phyloP scores from a whole-genome alignment of 2,329 filamentous ascomycete species.

The Aspergillus sojae region DNA sequence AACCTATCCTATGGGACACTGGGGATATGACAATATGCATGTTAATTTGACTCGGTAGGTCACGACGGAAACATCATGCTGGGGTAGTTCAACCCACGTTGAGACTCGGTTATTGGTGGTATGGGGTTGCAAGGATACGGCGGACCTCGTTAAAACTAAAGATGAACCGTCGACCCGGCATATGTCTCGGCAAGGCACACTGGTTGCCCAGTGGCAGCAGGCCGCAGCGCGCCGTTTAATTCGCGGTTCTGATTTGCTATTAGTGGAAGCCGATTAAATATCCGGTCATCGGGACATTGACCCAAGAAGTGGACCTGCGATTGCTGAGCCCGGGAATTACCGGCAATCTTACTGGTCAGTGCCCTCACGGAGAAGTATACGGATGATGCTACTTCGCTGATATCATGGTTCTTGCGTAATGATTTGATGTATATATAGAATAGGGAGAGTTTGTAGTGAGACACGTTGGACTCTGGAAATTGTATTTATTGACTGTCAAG shows the following conservation, averaged over 20 bases:
- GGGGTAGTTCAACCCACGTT: neutral
- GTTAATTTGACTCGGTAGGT: neutral
- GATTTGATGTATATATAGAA: neutral
- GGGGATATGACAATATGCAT: neutral
- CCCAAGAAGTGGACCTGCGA: slow-evolving; percentile 2
- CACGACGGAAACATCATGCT: neutral
- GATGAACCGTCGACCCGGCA: neutral
- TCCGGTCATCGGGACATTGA: slow-evolving; percentile 9
- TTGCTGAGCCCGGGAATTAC: slow-evolving; percentile 20
- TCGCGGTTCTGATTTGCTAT: neutral
- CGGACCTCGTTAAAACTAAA: neutral
- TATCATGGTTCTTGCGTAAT: neutral
- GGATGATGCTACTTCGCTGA: neutral
- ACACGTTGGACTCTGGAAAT: neutral
- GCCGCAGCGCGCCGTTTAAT: neutral
- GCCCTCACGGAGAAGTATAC: neutral
- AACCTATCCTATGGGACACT: neutral
- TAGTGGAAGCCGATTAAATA: slow-evolving; percentile 4
- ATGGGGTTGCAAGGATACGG: neutral
- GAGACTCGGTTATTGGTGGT: neutral
- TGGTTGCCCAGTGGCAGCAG: too few relatives aligned
- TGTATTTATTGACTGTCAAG: neutral
- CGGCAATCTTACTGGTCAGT: neutral
- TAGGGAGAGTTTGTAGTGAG: neutral
- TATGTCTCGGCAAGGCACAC: neutral